Base-by-base conservation (phyloP, 371 early-diverging fungal genomes). In the Lichtheimia ramosa region DNA sequence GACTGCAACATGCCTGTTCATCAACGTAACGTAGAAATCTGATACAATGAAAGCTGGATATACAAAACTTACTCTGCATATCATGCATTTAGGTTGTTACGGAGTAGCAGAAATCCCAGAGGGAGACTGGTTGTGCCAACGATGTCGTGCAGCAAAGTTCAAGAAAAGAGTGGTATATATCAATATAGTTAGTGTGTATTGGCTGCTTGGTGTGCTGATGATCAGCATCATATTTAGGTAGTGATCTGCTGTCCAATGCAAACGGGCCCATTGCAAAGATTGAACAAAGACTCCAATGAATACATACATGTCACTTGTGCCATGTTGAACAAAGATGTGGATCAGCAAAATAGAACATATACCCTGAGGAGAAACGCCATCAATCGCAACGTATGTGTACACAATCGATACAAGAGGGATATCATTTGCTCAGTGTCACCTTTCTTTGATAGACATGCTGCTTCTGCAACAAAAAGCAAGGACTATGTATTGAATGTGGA, bases 1-100 rank as follows among this genome's bases (percentile, higher is more conserved):
- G 46, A 46, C 16, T 46, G 46, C 46, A 46, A 46, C 46, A 46
- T 46, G 46, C 46, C 46, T n/a, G n/a, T 46, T 6, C 46, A 46
- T 16, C 46, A 46, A 46, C 18, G 46, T 46, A 18, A 46, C 7
- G 12, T 6, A 14, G 12, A 6, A 16, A 46, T n/a, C n/a, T n/a
- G n/a, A n/a, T n/a, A n/a, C n/a, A n/a, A 16, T 18, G n/a, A 8
- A 16, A 46, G 15, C 10, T 14, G 5, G 15, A 10, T n/a, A 46
- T 18, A 46, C n/a, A 7, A 18, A 10, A 46, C 46, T 46, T 0
- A 18, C 46, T 15, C 46, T 2, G 7, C 15, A 5, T 16, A 46
- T 21, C 21, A 18, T n/a, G n/a, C 21, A n/a, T n/a, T n/a, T 46
- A 46, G 46, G 46, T 14, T 46, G 46, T 46, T 46, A 46, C 21